Conservation (phyloP, 306 rosid species). For the Citrullus colocynthis region DNA sequence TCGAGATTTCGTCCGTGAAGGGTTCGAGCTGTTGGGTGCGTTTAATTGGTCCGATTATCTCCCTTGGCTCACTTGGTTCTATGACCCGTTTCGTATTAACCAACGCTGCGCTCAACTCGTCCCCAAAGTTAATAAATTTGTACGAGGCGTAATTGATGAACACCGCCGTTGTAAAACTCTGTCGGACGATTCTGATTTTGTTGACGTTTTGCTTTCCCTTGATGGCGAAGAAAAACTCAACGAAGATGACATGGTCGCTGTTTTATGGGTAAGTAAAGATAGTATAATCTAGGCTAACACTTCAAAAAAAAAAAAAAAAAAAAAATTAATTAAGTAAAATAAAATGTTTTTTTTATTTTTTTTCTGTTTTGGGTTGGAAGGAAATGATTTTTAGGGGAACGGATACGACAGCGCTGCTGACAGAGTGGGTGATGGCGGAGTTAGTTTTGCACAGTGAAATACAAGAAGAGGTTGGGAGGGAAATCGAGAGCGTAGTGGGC, state of each 20-base stretch:
- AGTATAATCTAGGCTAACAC: too few relatives aligned
- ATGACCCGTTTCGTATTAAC: conserved; percentile 23
- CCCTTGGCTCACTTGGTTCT: conserved; percentile 30
- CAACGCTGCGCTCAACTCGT: conserved; percentile 35
- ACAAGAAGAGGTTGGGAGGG: conserved; percentile 22
- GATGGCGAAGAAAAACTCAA: conserved; percentile 32
- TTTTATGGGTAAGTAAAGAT: conserved; percentile 29
- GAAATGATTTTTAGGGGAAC: conserved; percentile 57
- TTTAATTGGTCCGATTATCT: conserved; percentile 43
- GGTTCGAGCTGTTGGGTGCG: conserved; percentile 42
- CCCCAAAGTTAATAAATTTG: conserved; percentile 31
- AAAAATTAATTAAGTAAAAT: too few relatives aligned
- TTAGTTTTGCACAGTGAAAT: conserved; percentile 16
- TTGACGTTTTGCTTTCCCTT: conserved; percentile 35
- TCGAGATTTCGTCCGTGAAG: conserved; percentile 32
- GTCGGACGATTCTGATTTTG: conserved; percentile 33
- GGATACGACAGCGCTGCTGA: conserved; percentile 36
- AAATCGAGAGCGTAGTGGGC: conserved; percentile 14
- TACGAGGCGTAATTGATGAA: conserved; percentile 20
- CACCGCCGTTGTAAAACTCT: conserved; percentile 14
- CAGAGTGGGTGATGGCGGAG: conserved; percentile 57
- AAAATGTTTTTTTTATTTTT: neutral
- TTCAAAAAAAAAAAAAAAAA: too few relatives aligned
- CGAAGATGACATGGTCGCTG: conserved; percentile 44
- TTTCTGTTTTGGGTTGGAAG: neutral